Evolutionary conservation across 441 rosid species (phyloP).

Genomic region (Syzygium malaccense): DNA sequence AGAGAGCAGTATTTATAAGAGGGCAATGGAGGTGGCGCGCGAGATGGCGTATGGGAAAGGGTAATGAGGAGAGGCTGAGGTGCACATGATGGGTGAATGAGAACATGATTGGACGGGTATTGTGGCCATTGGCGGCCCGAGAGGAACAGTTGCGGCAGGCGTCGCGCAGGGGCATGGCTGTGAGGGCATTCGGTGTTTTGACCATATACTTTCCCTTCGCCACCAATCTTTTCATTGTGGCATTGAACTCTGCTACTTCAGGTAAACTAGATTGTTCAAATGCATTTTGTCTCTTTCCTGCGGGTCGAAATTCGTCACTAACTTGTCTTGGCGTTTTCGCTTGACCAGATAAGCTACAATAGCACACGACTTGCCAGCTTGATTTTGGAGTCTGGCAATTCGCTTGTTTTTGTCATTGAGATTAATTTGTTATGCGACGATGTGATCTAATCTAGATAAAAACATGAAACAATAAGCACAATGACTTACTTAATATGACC

Average conservation of each 20-base stretch:
- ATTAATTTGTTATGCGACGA: too few species aligned
- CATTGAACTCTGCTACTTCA: background rate
- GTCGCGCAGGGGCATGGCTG: background rate
- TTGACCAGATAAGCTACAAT: too few species aligned
- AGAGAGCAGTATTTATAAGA: background rate
- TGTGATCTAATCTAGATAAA: too few species aligned
- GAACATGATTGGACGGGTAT: background rate
- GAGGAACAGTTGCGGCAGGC: background rate
- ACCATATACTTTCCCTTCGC: background rate
- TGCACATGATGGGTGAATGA: background rate
- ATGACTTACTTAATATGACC: too few species aligned
- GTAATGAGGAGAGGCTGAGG: background rate
- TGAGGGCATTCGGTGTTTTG: background rate
- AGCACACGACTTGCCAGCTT: too few species aligned
- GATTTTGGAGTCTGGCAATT: too few species aligned
- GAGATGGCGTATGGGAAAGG: background rate
- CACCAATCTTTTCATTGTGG: background rate
- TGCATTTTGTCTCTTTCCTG: too few species aligned
- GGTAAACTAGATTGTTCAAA: background rate
- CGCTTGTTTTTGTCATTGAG: too few species aligned
- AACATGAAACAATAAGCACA: too few species aligned
- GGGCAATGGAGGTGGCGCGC: background rate
- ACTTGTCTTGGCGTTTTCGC: too few species aligned
- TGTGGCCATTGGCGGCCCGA: background rate
- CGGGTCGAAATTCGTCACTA: too few species aligned